Conservation (phyloP, 164 flowering plant genomes). For the Houttuynia cordata region DNA sequence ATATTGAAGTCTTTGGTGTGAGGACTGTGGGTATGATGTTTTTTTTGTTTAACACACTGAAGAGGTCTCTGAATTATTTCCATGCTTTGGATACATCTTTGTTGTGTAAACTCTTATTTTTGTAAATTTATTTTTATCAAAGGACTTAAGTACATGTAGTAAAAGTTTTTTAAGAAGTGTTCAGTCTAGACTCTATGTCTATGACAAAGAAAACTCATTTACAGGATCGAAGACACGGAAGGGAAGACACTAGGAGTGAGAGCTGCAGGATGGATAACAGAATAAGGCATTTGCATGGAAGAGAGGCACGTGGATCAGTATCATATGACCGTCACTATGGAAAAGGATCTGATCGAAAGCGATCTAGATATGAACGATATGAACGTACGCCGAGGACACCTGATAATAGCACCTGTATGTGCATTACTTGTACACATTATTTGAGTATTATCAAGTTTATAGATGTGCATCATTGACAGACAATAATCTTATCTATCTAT, state of each 20-base stretch:
- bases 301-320: slow-evolving; percentile 26
- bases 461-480: no score
- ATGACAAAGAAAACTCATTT: neutral
- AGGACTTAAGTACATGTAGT: slow-evolving; percentile 26
- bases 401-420: slow-evolving; percentile 20
- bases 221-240: slow-evolving; percentile 28
- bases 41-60: no score
- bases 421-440: no score
- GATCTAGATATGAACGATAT: slow-evolving; percentile 42
- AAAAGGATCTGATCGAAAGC: no score
- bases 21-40: no score
- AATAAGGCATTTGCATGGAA: slow-evolving; percentile 19
- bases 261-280: slow-evolving; percentile 24
- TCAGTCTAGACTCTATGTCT: neutral
- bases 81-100: no score
- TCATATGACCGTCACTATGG: no score
- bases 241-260: slow-evolving; percentile 25
- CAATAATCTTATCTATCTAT: no score
- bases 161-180: slow-evolving; percentile 23
- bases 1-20: no score
- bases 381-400: slow-evolving; percentile 44
- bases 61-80: no score
- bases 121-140: slow-evolving; percentile 4
- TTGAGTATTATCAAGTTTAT: no score
- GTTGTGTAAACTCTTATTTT: neutral